Evolutionary conservation across 1,284 basidiomycete genomes (phyloP), one percentile per base, ranked within the genome.

Genomic region (Heterobasidion parviporum): DNA sequence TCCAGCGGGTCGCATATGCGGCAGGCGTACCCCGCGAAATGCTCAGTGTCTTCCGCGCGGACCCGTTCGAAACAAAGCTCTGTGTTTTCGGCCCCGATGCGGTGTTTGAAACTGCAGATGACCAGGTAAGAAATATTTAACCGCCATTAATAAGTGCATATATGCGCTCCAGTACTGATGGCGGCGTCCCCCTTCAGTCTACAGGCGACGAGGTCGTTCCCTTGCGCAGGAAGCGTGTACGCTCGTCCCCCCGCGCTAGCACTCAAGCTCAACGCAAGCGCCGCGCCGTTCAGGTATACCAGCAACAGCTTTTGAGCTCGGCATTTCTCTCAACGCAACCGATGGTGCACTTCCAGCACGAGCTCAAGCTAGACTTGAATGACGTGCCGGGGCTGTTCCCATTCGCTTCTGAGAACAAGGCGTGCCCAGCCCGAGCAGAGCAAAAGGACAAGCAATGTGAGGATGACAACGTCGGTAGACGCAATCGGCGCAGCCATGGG

Each of bases 31-130:
- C 60, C 14, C 54, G 46, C 26, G 54, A 56, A 34, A 62, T 62
- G 61, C 51, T 62, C 43, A 54, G 55, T 36, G 61, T 62, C 51
- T 62, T 62, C 54, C 60, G 60, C 6, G 57, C 60, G 46, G 57
- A 62, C 41, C 55, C 61, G 7, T 62, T 61, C 20, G 12, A 55
- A 8, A n/a, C 46, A 8, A 53, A 44, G 26, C 26, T 26, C 26
- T 26, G 26, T 26, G 26, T 26, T 26, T 26, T 26, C 14, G 54
- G n/a, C 10, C 50, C 50, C n/a, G 34, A 35, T 16, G 50, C 33
- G 26, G 26, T 26, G 26, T 26, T 26, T 26, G 26, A 26, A 26
- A 26, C 26, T 26, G 26, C 4, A 26, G 26, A 26, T 26, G 26
- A 26, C 26, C 26, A 26, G 26, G 26, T 26, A 26, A 6, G 26